Base-by-base conservation (phyloP, 176 grass and related monocot species). In the Olyra latifolia region DNA sequence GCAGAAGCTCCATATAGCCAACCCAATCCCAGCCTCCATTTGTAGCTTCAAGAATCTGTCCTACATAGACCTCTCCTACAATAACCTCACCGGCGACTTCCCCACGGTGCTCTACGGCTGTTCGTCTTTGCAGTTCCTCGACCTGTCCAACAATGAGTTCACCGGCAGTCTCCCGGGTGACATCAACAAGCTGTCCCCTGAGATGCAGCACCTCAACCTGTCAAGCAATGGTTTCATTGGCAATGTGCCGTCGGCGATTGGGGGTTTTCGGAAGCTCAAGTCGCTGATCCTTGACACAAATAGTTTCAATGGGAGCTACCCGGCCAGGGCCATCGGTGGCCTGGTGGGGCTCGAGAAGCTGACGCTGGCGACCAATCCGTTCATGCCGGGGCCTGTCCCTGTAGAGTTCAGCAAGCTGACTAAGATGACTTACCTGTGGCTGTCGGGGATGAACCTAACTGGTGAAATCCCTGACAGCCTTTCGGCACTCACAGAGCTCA, bases 91-190 rank as follows among this genome's bases (percentile, higher is more conserved):
- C 1, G 16, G 75, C 7, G 7, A 30, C 4, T 92, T 96, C 47
- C 90, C 90, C 2, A 40, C 22, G 0, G 39, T 4, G 6, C 66
- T 97, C 29, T 92, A 92, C 16, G 30, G 19, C 24, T 97, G 93
- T 72, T 84, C 79, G 17, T 55, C 53, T 1, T 32, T 92, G 2
- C 22, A 20, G 35, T 82, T 4, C 70, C 77, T 97, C 3, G 79
- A 90, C 65, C 72, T 97, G 43, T 86, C 90, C 0, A 44, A 84
- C 29, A 96, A 97, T 16, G 6, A 3, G 0, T 88, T 96, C 45
- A 32, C 84, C 6, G 79, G 82, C 7, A 5, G 16, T 0, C 73
- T 96, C 12, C 93, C 93, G 0, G 22, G 8, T 0, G 71, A 90
- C 53, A 71, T 96, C 42, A 3, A 72, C 45, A 78, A 5, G 0